Conservation (phyloP, 129 eudicot species). For the Silybum marianum region DNA sequence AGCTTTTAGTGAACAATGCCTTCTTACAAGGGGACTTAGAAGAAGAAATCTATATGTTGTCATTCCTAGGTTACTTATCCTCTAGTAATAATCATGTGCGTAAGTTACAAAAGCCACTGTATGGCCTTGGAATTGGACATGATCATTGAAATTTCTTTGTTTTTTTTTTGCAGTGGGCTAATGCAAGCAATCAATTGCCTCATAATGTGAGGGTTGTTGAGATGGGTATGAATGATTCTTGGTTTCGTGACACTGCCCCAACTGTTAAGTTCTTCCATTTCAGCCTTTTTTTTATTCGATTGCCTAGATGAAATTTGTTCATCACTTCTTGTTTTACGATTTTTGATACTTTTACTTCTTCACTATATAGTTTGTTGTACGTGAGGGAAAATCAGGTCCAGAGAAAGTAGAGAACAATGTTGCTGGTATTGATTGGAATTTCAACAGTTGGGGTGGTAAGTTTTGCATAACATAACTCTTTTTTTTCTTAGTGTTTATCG, state of each 20-base stretch:
- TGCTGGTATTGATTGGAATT: slow-evolving; percentile 95
- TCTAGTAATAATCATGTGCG: neutral
- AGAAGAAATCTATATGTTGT: neutral
- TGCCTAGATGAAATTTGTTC: neutral
- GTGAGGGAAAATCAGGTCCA: slow-evolving; percentile 37
- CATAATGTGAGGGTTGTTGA: slow-evolving; percentile 82
- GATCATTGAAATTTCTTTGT: neutral
- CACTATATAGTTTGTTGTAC: slow-evolving; percentile 61
- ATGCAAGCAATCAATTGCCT: slow-evolving; percentile 75
- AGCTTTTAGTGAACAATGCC: neutral
- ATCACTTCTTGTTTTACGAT: slow-evolving; percentile 3
- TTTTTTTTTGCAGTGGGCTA: slow-evolving; percentile 60
- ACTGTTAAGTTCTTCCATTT: slow-evolving; percentile 55
- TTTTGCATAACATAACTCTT: neutral
- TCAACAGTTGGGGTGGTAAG: slow-evolving; percentile 97
- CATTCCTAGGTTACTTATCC: neutral
- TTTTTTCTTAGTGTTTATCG: neutral
- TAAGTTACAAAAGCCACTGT: neutral
- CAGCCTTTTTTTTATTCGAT: neutral
- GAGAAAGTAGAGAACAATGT: slow-evolving; percentile 34
- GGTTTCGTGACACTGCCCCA: slow-evolving; percentile 97
- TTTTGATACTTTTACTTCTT: neutral
- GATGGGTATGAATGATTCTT: slow-evolving; percentile 96
- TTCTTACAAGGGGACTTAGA: neutral
- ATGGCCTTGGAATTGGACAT: neutral